Evolutionary conservation across 2,329 filamentous ascomycete species (phyloP).

Genomic region (Ceratocystiopsis sp.): DNA sequence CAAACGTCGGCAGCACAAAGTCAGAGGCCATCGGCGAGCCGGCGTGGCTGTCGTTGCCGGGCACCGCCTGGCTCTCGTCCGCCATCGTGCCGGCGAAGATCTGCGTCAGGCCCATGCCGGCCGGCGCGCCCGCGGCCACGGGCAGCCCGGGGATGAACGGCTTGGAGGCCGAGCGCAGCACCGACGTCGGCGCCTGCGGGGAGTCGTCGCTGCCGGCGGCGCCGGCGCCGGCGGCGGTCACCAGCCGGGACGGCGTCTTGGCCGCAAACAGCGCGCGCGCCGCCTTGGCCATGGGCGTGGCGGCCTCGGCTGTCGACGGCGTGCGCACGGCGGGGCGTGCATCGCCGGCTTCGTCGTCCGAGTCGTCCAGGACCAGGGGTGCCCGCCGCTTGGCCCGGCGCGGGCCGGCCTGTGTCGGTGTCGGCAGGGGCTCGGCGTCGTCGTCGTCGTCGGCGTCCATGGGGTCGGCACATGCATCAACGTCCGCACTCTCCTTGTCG

Average conservation of each 20-base stretch:
- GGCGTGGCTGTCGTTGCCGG: neutral
- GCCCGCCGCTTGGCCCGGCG: conserved; percentile 33
- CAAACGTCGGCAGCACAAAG: conserved; percentile 36
- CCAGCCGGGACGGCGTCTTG: conserved; percentile 32
- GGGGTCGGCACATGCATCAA: too few relatives aligned
- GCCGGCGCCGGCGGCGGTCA: conserved; percentile 19
- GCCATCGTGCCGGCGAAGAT: conserved; percentile 77
- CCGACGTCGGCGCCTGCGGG: conserved; percentile 41
- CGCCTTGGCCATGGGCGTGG: neutral
- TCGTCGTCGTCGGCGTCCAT: conserved; percentile 1
- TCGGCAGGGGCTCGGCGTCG: conserved; percentile 1
- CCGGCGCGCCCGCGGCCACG: conserved; percentile 32
- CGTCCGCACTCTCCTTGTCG: conserved; percentile 4
- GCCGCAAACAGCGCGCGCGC: conserved; percentile 3
- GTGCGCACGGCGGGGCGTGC: neutral
- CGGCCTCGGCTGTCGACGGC: neutral
- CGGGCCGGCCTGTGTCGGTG: conserved; percentile 1
- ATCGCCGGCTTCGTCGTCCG: conserved; percentile 26
- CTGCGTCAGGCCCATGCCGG: conserved; percentile 63
- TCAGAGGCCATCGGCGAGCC: conserved; percentile 22
- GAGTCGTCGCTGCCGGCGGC: conserved; percentile 23
- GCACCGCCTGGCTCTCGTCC: conserved; percentile 36
- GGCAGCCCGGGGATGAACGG: conserved; percentile 53
- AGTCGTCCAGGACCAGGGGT: conserved; percentile 41
- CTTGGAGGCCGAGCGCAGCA: conserved; percentile 52